Evolutionary conservation across 2,329 filamentous ascomycete species (phyloP), one percentile per base, ranked within the genome.

Genomic region (Lanzia echinophila): DNA sequence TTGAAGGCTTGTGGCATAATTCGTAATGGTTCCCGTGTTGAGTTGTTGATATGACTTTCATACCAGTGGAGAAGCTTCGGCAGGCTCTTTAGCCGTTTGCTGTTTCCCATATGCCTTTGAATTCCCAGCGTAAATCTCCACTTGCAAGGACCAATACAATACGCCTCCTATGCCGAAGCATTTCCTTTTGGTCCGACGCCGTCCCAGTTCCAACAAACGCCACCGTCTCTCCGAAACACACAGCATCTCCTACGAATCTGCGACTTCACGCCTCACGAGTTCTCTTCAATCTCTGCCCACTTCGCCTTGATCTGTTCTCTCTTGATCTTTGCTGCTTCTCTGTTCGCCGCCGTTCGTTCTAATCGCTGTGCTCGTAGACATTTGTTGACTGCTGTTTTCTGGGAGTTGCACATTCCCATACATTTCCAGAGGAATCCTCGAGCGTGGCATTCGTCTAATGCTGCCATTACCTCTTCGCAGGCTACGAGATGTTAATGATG

Each of bases 361-460:
- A 85, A 73, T 66, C 94, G 82, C 71, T 96, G 89, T 36, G 79
- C 83, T 59, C 88, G 83, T 50, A 99, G 79, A 68, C 94, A 99
- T 67, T 82, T 79, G 72, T 88, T 94, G 63, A 99, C 88, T 55
- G 89, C 77, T 41, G 82, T 78, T 72, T 99, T 99, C 58, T 87
- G 81, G 39, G 85, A 80, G 70, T 90, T 97, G 80, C 94, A 99
- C 76, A 87, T 89, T 54, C 94, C 94, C 58, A 89, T 75, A 1
- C 88, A 84, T 72, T 96, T 96, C 82, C 88, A 91, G 55, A 99
- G 73, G 73, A 99, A 99, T 52, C 94, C 94, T 56, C 81, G 81
- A 32, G 88, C 87, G 69, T 99, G 94, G 75, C 94, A 99, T 75
- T 96, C 90, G 67, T 97, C 94, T 62, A 99, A 88, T 46, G 88